Base-by-base conservation (phyloP, 441 rosid species). In the Adansonia gregorii region DNA sequence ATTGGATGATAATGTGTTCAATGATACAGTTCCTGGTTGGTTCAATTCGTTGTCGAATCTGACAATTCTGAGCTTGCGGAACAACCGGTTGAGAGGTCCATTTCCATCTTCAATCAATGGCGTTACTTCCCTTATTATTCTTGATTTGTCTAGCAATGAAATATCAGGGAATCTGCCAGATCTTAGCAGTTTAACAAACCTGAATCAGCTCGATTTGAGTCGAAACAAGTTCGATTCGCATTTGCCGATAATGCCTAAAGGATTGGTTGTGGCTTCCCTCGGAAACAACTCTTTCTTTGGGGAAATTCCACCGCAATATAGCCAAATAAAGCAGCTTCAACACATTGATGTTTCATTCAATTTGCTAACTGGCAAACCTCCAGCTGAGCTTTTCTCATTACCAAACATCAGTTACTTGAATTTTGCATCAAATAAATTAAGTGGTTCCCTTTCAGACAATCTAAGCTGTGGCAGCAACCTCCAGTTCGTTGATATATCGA, bases 301-400 rank as follows among this genome's bases (percentile, higher is more conserved):
- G 11, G 83, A 83, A 76, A 89, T 95, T 81, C 92, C 92, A 0
- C 78, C 58, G 19, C 88, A 85, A 77, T 90, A 86, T 78, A 84
- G 90, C 35, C 78, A 75, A 61, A 79, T 95, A 84, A 81, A 75
- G 84, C 91, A 85, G 82, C 95, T 93, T 81, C 98, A 92, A 69
- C 97, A 95, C 82, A 94, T 95, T 76, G 99, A 93, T 85, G 76
- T 95, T 75, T 92, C 98, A 70, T 84, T 84, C 78, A 95, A 93
- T 85, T 82, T 79, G 83, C 78, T 95, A 17, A 92, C 82, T 74
- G 94, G 97, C 84, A 88, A 81, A 64, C 93, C 90, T 35, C 88
- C 91, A 15, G 80, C 89, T 76, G 81, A 83, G 65, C 78, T 95
- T 87, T 94, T 95, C 88, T 86, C 99, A 52, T 85, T 92, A 88